Base-by-base conservation (phyloP, 306 rosid genomes). In the Abrus pulchellus region DNA sequence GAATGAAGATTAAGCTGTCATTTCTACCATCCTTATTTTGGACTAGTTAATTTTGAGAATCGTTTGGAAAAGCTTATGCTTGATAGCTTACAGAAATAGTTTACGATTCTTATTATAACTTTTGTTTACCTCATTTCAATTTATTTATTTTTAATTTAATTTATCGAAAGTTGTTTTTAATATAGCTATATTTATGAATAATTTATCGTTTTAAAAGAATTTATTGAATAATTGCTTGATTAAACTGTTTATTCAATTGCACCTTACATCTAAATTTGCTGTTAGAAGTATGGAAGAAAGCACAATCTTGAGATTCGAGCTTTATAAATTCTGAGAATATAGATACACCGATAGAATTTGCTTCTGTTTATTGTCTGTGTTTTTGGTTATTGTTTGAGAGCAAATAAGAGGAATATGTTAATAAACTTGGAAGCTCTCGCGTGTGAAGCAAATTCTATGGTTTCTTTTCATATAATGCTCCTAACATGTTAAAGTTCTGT, bases 361-460 rank as follows among this genome's bases (percentile, higher is more conserved):
- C 40, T 13, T 27, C 13, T 77, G 33, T 65, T 28, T 44, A 55
- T 14, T 41, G 11, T 54, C 12, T 71, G 40, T 6, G 11, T 20
- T 11, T 52, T 27, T 2, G 7, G 2, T 20, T 40, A 44, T 28
- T 41, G 72, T 12, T 33, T 62, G 28, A 53, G 48, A 53, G 57
- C 40, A 56, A 74, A 61, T 5, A 54, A 53, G 36, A 60, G 34
- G 43, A 53, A 41, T 20, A 30, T 74, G 63, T 57, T 74, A 52
- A 60, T 60, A 33, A 54, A 64, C 32, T 61, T 53, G 62, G 53
- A 54, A 32, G 13, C 56, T 70, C 66, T 66, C 27, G 33, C 49
- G 13, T 60, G 52, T 52, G 64, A 47, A 45, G 66, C 79, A 43
- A 56, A 62, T 67, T 63, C 9, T 32, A 14, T 45, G 48, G 13